Conservation (phyloP, 306 rosid genomes). For the Vigna angularis region DNA sequence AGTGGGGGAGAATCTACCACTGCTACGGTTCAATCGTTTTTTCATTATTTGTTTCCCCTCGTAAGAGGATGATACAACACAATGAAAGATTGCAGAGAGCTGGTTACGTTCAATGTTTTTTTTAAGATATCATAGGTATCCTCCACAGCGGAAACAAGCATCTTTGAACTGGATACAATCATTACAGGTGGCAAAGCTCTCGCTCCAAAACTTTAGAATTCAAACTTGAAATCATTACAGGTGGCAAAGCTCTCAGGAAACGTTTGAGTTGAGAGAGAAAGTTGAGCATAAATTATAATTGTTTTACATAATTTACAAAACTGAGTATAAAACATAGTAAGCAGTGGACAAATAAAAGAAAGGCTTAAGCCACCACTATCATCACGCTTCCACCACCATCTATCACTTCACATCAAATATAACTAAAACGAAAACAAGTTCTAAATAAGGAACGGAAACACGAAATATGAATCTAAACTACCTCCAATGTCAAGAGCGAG, state of each 20-base stretch:
- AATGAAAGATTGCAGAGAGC: no score
- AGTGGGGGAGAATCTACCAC: not conserved
- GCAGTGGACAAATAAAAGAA: not conserved
- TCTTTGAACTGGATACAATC: not conserved
- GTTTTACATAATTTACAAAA: not conserved
- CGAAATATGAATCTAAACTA: slow-evolving; percentile 27
- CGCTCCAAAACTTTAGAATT: not conserved
- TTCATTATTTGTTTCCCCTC: not conserved
- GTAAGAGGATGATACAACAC: not conserved
- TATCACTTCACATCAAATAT: not conserved
- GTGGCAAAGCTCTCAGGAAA: not conserved
- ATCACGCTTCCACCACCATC: not conserved
- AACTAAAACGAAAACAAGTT: not conserved
- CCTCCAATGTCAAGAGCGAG: slow-evolving; percentile 91
- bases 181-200: not conserved
- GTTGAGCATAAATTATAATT: not conserved
- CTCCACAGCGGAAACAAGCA: not conserved
- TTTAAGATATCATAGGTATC: not conserved
- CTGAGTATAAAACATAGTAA: not conserved
- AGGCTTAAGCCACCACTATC: not conserved
- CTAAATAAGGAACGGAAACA: not conserved
- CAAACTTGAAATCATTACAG: not conserved
- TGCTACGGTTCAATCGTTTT: not conserved
- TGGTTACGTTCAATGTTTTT: not conserved
- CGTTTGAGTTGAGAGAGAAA: not conserved